A percentile compares a stretch with the other conserved stretches of the same genome.
phyloP scores from a whole-genome alignment of 768 basidiomycete genomes.

The Coprinopsis strossmayeri region DNA sequence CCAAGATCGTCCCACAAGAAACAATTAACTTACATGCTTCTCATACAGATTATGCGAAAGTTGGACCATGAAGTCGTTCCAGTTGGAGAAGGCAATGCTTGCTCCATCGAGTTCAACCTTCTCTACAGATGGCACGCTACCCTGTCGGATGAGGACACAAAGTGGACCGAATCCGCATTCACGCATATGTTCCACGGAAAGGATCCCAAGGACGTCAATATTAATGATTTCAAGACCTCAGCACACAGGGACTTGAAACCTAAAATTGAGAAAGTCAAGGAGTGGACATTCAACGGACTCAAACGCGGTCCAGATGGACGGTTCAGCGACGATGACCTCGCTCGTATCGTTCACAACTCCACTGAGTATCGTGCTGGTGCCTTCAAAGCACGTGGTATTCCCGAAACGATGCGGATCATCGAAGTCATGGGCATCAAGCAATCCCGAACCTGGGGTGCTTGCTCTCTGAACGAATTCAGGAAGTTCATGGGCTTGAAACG shows the following conservation, averaged over 20 bases:
- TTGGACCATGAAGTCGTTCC: constrained; percentile 45
- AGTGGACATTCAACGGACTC: constrained; percentile 54
- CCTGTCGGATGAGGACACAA: constrained; percentile 44
- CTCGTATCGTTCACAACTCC: constrained; percentile 53
- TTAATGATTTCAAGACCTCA: constrained; percentile 30
- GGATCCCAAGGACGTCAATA: constrained; percentile 33
- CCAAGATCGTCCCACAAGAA: not conserved
- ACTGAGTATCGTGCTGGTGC: constrained; percentile 54
- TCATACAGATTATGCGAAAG: constrained; percentile 41
- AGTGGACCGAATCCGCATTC: constrained; percentile 50
- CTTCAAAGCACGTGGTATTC: constrained; percentile 65
- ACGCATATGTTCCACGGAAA: constrained; percentile 31
- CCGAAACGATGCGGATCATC: constrained; percentile 55
- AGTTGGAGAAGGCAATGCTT: constrained; percentile 69
- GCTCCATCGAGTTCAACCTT: constrained; percentile 71
- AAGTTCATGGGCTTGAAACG: constrained; percentile 67
- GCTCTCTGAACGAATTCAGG: constrained; percentile 73
- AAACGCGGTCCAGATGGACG: constrained; percentile 43
- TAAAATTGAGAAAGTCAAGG: constrained; percentile 21
- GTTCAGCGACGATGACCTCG: constrained; percentile 61
- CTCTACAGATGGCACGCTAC: constrained; percentile 64
- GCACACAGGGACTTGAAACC: constrained; percentile 22
- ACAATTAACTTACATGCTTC: not conserved
- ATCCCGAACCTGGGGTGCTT: constrained; percentile 62
- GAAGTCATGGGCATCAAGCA: constrained; percentile 68